Evolutionary conservation across 2,329 filamentous ascomycete species (phyloP), one percentile per base, ranked within the genome.

Genomic region (Exophiala spinifera): DNA sequence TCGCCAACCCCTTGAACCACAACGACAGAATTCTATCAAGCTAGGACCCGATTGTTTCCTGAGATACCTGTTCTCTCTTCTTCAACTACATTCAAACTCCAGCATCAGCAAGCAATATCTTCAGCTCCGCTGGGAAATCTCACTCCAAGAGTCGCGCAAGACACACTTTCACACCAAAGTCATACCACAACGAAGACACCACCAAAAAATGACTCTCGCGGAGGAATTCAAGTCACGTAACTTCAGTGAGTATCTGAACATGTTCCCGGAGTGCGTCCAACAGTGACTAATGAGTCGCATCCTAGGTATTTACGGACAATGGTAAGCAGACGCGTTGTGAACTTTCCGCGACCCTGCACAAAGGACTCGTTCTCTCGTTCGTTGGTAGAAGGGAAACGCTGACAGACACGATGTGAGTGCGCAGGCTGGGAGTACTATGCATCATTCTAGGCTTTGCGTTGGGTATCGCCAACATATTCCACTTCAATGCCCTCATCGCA

Each of bases 401-500:
- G 50, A 57, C 45, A 37, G 53, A 57, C 45, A 46, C 52, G 7
- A 49, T 19, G 44, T 31, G 51, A 31, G 7, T 19, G 39, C 44
- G 43, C 43, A 42, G 74, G 74, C 72, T 73, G 36, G 74, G 74
- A 49, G 79, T 86, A 47, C 63, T 86, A 25, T 83, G 79, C 72
- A 83, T 86, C 63, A 69, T 86, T 61, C 76, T 88, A 23, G 85
- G 82, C 69, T 80, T 86, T 62, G 84, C 85, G 15, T 75, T 88
- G 19, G 83, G 85, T 45, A 83, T 88, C 57, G 82, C 84, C 49
- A 86, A 86, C 65, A 80, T 88, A 64, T 86, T 88, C 67, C 77
- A 83, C 63, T 76, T 84, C 62, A 75, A 76, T 60, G 72, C 81
- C 45, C 73, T 84, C 36, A 83, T 87, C 58, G 72, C 85, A 31